These are phyloP conservation scores for Colletotrichum sp. DNA, from an alignment of 2,329 filamentous ascomycete species.

Conservation along the genomic window DNA sequence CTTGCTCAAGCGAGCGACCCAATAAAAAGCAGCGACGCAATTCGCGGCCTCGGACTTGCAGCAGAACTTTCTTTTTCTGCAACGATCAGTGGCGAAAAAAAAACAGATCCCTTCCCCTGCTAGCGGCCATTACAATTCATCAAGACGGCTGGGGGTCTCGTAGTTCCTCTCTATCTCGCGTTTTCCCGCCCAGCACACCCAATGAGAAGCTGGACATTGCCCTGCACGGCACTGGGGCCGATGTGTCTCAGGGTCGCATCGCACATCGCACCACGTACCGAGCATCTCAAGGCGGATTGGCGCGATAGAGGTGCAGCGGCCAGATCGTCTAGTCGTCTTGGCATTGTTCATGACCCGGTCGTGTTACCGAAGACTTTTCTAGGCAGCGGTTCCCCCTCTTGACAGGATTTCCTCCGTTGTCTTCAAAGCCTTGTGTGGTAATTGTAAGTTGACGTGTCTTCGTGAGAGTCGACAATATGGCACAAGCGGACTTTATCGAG, in stretches of 20 bases:
- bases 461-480: not conserved
- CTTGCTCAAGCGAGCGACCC: not conserved
- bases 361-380: not conserved
- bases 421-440: rapidly evolving
- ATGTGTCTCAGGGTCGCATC: slow-evolving; percentile 7
- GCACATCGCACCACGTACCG: slow-evolving; percentile 11
- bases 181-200: not conserved
- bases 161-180: not conserved
- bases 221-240: not conserved
- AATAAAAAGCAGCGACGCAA: not conserved
- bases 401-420: not conserved
- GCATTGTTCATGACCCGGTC: not conserved
- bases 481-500: not conserved
- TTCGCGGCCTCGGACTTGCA: not conserved
- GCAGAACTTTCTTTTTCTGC: not conserved
- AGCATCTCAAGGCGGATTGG: slow-evolving; percentile 10
- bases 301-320: slow-evolving; percentile 8
- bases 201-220: not conserved
- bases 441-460: not conserved
- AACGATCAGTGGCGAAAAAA: not conserved
- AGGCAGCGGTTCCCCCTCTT: not conserved
- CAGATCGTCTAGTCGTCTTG: slow-evolving; percentile 6
- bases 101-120: not conserved
- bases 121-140: not conserved
- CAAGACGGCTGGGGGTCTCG: not conserved